These are phyloP conservation scores for Saccharomyces pastorianus DNA, from an alignment of 1,139 yeast species.

Conservation along the genomic window DNA sequence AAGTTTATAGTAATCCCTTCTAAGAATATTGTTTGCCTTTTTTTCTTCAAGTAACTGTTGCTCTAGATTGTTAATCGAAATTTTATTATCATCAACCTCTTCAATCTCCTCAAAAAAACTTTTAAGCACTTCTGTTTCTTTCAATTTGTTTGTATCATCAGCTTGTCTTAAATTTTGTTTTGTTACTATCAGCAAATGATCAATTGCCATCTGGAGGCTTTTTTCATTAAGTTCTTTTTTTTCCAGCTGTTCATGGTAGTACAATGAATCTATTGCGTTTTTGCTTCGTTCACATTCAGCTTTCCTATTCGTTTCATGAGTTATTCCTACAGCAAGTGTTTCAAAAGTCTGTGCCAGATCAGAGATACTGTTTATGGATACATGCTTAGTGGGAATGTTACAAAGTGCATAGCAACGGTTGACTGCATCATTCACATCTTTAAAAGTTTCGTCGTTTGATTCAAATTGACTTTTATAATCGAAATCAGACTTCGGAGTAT, in stretches of 20 bases:
- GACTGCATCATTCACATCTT: not conserved
- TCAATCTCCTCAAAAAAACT: not conserved
- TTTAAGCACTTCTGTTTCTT: not conserved
- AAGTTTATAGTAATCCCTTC: not conserved
- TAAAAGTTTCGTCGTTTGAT: not conserved
- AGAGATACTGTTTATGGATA: not conserved
- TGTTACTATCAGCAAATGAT: not conserved
- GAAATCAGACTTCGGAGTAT: not conserved
- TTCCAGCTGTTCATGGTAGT: not conserved
- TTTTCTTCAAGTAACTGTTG: not conserved
- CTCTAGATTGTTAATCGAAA: not conserved
- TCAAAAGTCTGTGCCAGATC: not conserved
- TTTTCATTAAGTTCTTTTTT: not conserved
- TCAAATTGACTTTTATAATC: not conserved
- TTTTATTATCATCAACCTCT: not conserved
- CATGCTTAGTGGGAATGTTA: not conserved
- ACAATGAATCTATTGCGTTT: not conserved
- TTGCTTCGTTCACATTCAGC: not conserved
- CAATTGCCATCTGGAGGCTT: not conserved
- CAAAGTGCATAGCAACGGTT: conserved; percentile 1
- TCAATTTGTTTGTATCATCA: not conserved
- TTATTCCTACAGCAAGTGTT: not conserved
- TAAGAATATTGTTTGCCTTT: not conserved
- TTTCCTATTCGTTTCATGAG: not conserved
- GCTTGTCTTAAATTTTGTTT: not conserved